Evolutionary conservation across 495 filamentous ascomycete species (phyloP), one percentile per base, ranked within the genome.

Genomic region (Penicillium egyptiacum): DNA sequence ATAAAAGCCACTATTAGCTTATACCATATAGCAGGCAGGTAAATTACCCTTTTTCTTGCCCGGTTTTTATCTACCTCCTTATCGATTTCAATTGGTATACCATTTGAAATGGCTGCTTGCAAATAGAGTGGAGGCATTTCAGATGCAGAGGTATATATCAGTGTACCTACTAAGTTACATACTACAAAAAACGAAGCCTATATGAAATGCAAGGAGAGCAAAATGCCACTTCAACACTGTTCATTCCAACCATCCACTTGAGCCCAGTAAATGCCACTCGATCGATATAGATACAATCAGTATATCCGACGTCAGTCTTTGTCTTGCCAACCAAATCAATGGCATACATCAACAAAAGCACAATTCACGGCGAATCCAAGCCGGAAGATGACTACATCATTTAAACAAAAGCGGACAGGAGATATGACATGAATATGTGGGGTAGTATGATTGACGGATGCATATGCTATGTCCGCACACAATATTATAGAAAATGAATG

Each of bases 401-500:
- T 41, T 25, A n/a, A 8, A 22, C 17, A 35, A 28, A 26, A 17
- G 28, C 19, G 47, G 43, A 55, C 41, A 55, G 23, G 41, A 48
- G 44, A 53, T 7, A 23, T 33, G 51, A 41, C 5, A 40, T 19
- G 4, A 28, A 52, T 33, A 43, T 20, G 7, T 53, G 11, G 28
- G 35, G 17, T 47, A n/a, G 4, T 37, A 41, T 53, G 40, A 31
- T 46, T 37, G 50, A 39, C 53, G 53, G 42, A 56, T 42, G 45
- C 23, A 56, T 50, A 49, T 46, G 37, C 28, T 46, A 50, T 45
- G 20, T 22, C 55, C 55, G 55, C 11, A 37, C 7, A 7, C 10
- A 10, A 37, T 58, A 53, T 50, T 56, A 58, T 26, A 20, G 6
- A 14, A 52, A 58, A 58, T 19, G 55, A 58, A 28, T 58, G 55